phyloP scores from a whole-genome alignment of 2,329 filamentous ascomycete species.

The Sarocladium strictum region DNA sequence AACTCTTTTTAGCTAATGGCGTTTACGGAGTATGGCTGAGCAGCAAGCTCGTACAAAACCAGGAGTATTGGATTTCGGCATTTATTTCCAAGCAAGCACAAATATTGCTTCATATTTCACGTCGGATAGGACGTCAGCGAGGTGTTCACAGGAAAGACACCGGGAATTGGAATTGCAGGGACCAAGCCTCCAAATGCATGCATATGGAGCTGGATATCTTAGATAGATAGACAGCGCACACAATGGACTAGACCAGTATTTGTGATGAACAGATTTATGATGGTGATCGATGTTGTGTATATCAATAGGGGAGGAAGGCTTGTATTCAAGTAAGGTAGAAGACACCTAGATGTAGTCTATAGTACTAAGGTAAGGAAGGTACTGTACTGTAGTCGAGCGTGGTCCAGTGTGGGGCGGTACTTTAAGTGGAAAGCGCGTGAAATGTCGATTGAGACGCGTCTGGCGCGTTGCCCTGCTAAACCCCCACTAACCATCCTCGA shows the following conservation, averaged over 20 bases:
- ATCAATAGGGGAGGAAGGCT: too few relatives aligned
- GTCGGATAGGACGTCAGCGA: background rate
- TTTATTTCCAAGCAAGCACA: background rate
- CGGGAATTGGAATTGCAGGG: background rate
- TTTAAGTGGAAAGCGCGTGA: slow-evolving; percentile 4
- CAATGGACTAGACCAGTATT: background rate
- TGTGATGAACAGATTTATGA: too few relatives aligned
- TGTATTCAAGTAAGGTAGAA: too few relatives aligned
- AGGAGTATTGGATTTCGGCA: background rate
- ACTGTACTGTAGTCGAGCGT: background rate
- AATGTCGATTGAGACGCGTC: slow-evolving; percentile 3
- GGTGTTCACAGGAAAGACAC: slow-evolving; percentile 1
- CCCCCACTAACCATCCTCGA: background rate
- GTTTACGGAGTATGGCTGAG: background rate
- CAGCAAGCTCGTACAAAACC: background rate
- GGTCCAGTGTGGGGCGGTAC: background rate
- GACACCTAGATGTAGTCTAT: too few relatives aligned
- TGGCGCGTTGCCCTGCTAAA: slow-evolving; percentile 5
- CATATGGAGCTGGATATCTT: background rate
- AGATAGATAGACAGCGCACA: slow-evolving; percentile 1
- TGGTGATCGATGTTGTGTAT: too few relatives aligned
- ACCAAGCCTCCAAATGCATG: background rate
- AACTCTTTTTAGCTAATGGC: background rate
- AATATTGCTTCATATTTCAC: background rate
- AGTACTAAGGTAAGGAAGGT: too few relatives aligned